Evolutionary conservation across 257 asterid species (phyloP).

Genomic region (Datura wrightii): DNA sequence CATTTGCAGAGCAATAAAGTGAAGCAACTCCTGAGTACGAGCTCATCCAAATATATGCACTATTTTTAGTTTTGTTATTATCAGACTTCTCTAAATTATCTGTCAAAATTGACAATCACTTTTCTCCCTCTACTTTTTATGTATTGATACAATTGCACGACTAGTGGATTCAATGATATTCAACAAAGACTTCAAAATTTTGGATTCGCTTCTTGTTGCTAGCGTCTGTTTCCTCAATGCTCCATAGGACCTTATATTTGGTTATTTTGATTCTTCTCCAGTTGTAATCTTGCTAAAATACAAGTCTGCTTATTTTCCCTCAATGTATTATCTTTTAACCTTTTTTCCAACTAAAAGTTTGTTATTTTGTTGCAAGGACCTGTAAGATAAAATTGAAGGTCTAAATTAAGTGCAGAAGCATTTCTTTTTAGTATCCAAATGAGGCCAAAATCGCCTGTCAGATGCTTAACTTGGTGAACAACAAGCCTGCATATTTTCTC

Average conservation of each 20-base stretch:
- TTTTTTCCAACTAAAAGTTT: background rate
- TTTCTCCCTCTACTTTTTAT: background rate
- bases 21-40: constrained; percentile 68
- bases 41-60: background rate
- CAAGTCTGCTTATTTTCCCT: background rate
- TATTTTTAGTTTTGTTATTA: background rate
- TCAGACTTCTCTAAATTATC: background rate
- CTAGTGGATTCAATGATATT: background rate
- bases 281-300: background rate
- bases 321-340: background rate
- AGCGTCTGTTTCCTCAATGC: background rate
- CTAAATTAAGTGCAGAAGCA: background rate
- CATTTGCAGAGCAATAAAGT: constrained; percentile 93
- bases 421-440: background rate
- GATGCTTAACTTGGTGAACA: background rate
- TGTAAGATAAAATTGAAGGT: background rate
- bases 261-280: constrained; percentile 20
- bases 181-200: background rate
- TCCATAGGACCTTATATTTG: background rate
- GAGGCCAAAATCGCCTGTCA: background rate
- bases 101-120: background rate
- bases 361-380: background rate
- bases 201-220: background rate
- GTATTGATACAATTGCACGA: background rate
- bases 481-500: background rate